These are phyloP conservation scores for Colletotrichum salicis DNA, from an alignment of 2,329 filamentous ascomycete species.

Conservation along the genomic window DNA sequence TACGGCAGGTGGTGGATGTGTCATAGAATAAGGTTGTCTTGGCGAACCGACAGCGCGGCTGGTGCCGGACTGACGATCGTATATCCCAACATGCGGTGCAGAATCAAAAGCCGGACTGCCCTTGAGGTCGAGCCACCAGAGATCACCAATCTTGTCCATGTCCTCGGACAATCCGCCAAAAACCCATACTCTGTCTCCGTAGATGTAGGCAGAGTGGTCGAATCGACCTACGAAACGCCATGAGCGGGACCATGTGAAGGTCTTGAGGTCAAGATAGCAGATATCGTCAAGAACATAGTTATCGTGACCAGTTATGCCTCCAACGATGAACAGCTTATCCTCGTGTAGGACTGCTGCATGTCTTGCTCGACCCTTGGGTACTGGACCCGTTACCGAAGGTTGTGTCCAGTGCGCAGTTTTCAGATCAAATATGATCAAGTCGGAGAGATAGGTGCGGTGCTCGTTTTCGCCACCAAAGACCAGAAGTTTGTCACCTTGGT, in stretches of 20 bases:
- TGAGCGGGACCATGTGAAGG: constrained; percentile 94
- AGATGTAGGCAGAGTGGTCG: constrained; percentile 95
- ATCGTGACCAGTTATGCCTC: constrained; percentile 93
- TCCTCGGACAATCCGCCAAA: constrained; percentile 95
- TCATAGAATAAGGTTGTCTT: constrained; percentile 62
- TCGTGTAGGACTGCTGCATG: constrained; percentile 96
- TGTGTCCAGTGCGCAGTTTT: constrained; percentile 96
- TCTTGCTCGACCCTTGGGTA: constrained; percentile 89
- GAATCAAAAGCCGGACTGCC: constrained; percentile 87
- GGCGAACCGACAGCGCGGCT: constrained; percentile 60
- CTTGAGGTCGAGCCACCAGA: constrained; percentile 97
- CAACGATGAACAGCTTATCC: constrained; percentile 95
- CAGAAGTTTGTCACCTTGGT: constrained; percentile 93
- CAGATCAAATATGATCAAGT: constrained; percentile 95
- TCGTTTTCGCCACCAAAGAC: constrained; percentile 99
- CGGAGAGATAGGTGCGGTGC: constrained; percentile 92
- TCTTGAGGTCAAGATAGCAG: constrained; percentile 95
- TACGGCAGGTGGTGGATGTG: constrained; percentile 58
- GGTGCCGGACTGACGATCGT: constrained; percentile 57
- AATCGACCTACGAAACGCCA: constrained; percentile 97
- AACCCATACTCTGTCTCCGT: constrained; percentile 92
- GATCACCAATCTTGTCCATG: constrained; percentile 95
- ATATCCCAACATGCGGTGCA: constrained; percentile 65
- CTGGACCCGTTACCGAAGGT: constrained; percentile 83
- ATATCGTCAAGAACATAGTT: constrained; percentile 95